Evolutionary conservation across 768 basidiomycete species (phyloP), one percentile per base, ranked within the genome.

Genomic region (Tulasnella sp.): DNA sequence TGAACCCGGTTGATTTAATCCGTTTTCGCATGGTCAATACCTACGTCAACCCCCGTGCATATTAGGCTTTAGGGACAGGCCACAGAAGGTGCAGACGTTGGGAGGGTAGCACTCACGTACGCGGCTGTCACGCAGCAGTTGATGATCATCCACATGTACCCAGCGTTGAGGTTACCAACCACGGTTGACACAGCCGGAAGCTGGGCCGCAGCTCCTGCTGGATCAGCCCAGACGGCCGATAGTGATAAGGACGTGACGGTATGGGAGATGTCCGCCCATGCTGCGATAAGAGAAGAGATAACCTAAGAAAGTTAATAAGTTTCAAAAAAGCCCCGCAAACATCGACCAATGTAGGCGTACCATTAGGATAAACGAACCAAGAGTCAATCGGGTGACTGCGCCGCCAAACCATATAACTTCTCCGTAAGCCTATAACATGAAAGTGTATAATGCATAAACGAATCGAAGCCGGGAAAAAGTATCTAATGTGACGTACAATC

Each of bases 361-460:
- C 93, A 99, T 99, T 61, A 98, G 79, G 53, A 85, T 72, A 71
- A 99, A 98, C 0, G 96, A 85, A 41, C 85, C 75, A 66, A 97
- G 81, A 0, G 93, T 93, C 54, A 98, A 76, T 1, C 81, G 79
- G 0, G 92, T 92, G 42, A 98, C 84, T 64, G 77, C 76, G 24
- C 93, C 92, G 50, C 85, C 91, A 67, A 98, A 98, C 92, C 93
- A 97, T 60, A 97, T 71, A 5, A 96, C 87, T 73, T 98, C 96
- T 41, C 96, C 96, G 68, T 99, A 96, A 7, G 96, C 92, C 91
- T 93, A 62, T 59, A n/a, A n/a, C n/a, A n/a, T n/a, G 50, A 4
- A 54, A 50, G 22, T 8, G 38, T 55, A 60, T 43, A 50, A 21
- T 63, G 48, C 60, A 46, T 15, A 25, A 22, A 53, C 49, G 12